Conservation (phyloP, 768 basidiomycete species). For the Lenzites betulinus region DNA sequence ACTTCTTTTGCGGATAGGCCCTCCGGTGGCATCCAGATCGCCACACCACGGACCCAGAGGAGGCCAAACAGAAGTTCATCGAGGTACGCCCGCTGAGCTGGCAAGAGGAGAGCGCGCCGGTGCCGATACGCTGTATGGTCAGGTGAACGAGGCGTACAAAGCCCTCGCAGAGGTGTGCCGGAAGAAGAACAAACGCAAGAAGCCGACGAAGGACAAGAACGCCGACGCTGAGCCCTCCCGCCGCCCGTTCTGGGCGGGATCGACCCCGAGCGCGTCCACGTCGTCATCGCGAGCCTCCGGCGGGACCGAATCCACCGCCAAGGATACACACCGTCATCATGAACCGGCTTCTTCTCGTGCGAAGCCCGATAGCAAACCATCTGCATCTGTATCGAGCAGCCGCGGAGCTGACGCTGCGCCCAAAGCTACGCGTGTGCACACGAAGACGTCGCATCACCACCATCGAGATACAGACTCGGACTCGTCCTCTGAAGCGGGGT, state of each 20-base stretch:
- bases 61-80: conserved; percentile 56
- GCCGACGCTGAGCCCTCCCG: neutral
- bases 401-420: conserved; percentile 12
- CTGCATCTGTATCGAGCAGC: conserved; percentile 3
- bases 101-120: neutral
- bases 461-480: conserved; percentile 15
- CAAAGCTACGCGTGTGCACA: conserved; percentile 6
- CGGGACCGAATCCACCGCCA: conserved; percentile 12
- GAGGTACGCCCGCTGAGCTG: conserved; percentile 44
- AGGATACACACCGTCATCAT: conserved; percentile 2
- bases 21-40: conserved; percentile 72
- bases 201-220: neutral
- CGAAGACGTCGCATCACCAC: conserved; percentile 10
- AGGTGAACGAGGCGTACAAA: conserved; percentile 62
- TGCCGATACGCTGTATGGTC: neutral
- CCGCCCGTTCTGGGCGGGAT: conserved; percentile 12
- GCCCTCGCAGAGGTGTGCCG: conserved; percentile 45
- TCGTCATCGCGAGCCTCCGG: conserved; percentile 6
- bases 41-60: conserved; percentile 51
- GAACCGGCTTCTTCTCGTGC: neutral
- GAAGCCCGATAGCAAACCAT: conserved; percentile 1
- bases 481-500: conserved; percentile 17
- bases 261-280: conserved; percentile 26
- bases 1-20: conserved; percentile 41
- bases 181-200: conserved; percentile 15